Evolutionary conservation across 768 basidiomycete genomes (phyloP).

Genomic region (Russula foetens): DNA sequence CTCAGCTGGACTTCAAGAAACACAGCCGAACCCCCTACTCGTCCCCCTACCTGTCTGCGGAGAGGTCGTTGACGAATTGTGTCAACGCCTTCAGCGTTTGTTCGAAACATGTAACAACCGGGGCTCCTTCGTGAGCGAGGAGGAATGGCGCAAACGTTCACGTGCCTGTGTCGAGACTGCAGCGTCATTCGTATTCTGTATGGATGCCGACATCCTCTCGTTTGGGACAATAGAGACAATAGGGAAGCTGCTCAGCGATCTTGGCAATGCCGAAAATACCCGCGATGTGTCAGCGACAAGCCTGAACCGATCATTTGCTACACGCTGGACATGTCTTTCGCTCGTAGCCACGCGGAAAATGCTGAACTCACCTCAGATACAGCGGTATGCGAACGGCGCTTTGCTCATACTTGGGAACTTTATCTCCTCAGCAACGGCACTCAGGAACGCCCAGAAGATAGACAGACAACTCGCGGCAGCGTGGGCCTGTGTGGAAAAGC

Average conservation of each 20-base stretch:
- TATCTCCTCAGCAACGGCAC: neutral
- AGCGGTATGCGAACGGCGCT: neutral
- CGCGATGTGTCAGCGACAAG: neutral
- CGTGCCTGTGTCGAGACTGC: constrained; percentile 10
- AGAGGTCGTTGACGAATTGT: neutral
- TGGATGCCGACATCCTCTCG: neutral
- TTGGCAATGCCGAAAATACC: neutral
- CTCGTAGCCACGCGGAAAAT: constrained; percentile 5
- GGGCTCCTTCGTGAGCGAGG: neutral
- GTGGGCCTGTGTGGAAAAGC: neutral
- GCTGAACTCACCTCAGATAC: neutral
- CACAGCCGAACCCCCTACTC: neutral
- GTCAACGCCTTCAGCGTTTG: constrained; percentile 4
- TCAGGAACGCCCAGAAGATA: neutral
- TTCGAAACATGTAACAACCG: constrained; percentile 11
- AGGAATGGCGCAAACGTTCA: neutral
- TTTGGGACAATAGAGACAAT: constrained; percentile 13
- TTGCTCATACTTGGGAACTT: neutral
- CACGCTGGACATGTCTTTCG: constrained; percentile 16
- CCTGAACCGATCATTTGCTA: constrained; percentile 6
- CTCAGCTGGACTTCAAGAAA: neutral
- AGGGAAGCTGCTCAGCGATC: constrained; percentile 1
- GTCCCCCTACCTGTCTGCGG: neutral
- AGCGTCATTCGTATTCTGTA: constrained; percentile 6
- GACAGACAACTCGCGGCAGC: constrained; percentile 3